These are phyloP conservation scores for Amauroascus verrucosus DNA, from an alignment of 2,329 filamentous ascomycete genomes.

Conservation along the genomic window DNA sequence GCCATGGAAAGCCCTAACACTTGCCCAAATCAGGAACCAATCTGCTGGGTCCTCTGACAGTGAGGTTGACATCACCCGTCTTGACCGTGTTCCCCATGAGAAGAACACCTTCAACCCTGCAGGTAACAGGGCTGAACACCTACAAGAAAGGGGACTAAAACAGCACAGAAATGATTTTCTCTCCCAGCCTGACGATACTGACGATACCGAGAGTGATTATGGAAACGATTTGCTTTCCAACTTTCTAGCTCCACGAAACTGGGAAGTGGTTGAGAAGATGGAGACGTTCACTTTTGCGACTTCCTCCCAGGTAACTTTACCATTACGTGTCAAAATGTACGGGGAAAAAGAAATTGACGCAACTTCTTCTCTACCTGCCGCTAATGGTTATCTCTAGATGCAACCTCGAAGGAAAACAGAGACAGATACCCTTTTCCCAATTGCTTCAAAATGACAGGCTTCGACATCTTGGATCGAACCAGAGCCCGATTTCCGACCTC, in stretches of 20 bases:
- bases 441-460: conserved; percentile 70
- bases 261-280: conserved; percentile 43
- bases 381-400: conserved; percentile 41
- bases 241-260: conserved; percentile 3
- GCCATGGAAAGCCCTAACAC: not conserved
- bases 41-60: not conserved
- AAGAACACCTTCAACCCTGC: not conserved
- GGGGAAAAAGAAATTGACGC: conserved; percentile 22
- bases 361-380: not conserved
- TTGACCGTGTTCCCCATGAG: not conserved
- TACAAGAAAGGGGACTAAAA: not conserved
- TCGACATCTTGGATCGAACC: conserved; percentile 77
- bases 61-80: conserved; percentile 10
- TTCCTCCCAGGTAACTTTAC: conserved; percentile 70
- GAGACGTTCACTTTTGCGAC: conserved; percentile 93
- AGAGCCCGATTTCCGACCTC: conserved; percentile 73
- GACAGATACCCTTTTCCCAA: conserved; percentile 63
- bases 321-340: conserved; percentile 55
- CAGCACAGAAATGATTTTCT: not conserved
- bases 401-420: conserved; percentile 67
- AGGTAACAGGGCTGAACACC: not conserved
- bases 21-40: not conserved
- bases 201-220: conserved; percentile 5
- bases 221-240: not conserved
- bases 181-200: not conserved